phyloP scores from a whole-genome alignment of 2,329 filamentous ascomycete species.

The Thelonectria discophora region DNA sequence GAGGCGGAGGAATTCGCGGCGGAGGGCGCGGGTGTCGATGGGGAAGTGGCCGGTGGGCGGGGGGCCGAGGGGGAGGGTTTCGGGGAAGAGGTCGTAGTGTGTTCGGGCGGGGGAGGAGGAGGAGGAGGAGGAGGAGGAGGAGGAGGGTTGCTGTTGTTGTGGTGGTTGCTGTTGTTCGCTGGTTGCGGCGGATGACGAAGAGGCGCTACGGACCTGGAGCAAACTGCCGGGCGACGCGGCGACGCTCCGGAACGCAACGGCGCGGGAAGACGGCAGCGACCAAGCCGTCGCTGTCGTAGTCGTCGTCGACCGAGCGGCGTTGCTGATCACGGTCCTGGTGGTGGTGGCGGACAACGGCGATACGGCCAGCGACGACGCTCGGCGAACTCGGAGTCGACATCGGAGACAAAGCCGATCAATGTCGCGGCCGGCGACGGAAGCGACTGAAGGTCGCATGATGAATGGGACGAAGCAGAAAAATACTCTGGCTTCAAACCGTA shows the following conservation, averaged over 20 bases:
- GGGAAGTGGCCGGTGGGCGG: conserved; percentile 81
- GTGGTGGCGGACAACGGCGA: conserved; percentile 7
- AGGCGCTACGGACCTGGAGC: conserved; percentile 25
- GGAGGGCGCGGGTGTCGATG: conserved; percentile 75
- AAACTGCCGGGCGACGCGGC: conserved; percentile 6
- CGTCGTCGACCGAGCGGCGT: background rate
- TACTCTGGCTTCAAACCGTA: background rate
- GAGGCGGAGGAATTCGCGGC: conserved; percentile 85
- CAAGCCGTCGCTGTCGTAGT: conserved; percentile 13
- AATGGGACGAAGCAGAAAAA: background rate
- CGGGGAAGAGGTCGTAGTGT: conserved; percentile 89
- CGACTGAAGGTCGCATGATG: conserved; percentile 41
- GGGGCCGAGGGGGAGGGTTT: conserved; percentile 77
- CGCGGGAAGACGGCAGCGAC: conserved; percentile 7
- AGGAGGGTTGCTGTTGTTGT: conserved; percentile 24
- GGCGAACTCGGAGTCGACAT: conserved; percentile 45
- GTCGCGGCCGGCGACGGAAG: conserved; percentile 39
- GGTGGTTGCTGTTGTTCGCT: conserved; percentile 24
- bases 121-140: too few relatives aligned
- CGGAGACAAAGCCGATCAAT: conserved; percentile 47
- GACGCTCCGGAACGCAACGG: conserved; percentile 10
- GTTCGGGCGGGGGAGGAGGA: too few relatives aligned
- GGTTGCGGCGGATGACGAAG: conserved; percentile 22
- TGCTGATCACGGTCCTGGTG: conserved; percentile 22
- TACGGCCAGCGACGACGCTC: conserved; percentile 35